Base-by-base conservation (phyloP, 2,329 filamentous ascomycete species). In the Elsinoe arachidis region DNA sequence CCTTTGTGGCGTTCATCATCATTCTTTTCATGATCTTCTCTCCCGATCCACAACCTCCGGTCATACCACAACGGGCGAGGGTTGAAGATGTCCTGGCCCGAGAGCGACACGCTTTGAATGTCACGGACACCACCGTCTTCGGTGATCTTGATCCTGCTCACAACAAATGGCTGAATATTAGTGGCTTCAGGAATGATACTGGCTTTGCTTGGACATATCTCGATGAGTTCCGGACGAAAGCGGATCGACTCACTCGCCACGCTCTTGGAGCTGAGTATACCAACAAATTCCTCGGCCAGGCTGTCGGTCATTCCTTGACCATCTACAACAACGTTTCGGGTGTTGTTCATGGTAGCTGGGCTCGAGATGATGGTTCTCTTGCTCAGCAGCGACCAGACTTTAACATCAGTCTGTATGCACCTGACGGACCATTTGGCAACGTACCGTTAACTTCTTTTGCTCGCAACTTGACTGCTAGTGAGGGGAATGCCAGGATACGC, bases 281-380 rank as follows among this genome's bases (percentile, higher is more conserved):
- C 37, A 65, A 63, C 21, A 64, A 62, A 15, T 60, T 69, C 11
- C 63, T 69, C 23, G 68, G 72, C 2, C 70, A 73, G 2, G 68
- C 75, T 35, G 73, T 74, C 12, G 64, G 59, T 10, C 61, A 65
- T 53, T 70, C 75, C 5, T 72, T 86, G 56, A 77, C 80, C 1
- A 74, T 85, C n/a, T 95, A 91, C 78, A 80, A 80, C 66, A 92
- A 95, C 67, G 80, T 87, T 5, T 90, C 88, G 1, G 88, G 90
- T 3, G 84, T 84, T 33, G 77, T 95, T 37, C 80, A 83, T 49
- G 90, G 90, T n/a, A 77, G 84, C 58, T 95, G 89, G 87, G 76
- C 84, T 56, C 82, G 83, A 44, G 78, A 75, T 51, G 77, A 75
- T 43, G 77, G 80, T 73, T 65, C 75, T 72, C 57, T 68, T 61